A percentile compares a stretch with the other conserved stretches of the same genome.
Conservation (phyloP, 495 filamentous ascomycete species). For the Sordaria brevicollis region DNA sequence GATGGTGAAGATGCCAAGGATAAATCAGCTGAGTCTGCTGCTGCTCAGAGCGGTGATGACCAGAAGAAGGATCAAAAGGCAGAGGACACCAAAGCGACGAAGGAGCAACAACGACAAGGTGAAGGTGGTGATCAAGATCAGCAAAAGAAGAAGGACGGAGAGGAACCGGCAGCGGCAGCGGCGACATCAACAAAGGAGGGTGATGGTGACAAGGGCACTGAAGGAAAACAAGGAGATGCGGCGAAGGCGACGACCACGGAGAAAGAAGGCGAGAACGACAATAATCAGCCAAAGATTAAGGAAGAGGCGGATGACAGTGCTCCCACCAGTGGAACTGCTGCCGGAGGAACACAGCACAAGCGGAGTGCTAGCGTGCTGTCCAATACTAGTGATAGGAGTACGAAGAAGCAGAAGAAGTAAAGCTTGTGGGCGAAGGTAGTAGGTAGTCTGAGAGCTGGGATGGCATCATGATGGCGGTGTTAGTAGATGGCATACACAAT, state of each 20-base stretch:
- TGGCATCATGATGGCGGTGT: background rate
- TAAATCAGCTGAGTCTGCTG: background rate
- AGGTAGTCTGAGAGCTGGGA: background rate
- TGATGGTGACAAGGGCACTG: background rate
- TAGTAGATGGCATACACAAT: background rate
- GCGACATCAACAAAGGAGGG: background rate
- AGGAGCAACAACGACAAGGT: background rate
- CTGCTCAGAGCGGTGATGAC: slow-evolving; percentile 4
- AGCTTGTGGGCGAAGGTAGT: background rate
- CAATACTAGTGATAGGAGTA: slow-evolving; percentile 55
- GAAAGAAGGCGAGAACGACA: background rate
- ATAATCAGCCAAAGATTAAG: slow-evolving; percentile 9
- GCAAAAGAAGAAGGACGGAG: background rate
- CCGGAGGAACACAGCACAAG: slow-evolving; percentile 38
- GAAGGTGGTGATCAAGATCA: background rate
- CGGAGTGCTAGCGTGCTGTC: slow-evolving; percentile 69
- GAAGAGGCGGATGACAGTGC: slow-evolving; percentile 3
- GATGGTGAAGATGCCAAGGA: background rate
- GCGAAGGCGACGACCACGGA: background rate
- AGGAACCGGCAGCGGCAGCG: background rate
- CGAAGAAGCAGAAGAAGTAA: slow-evolving; percentile 64
- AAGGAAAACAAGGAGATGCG: background rate
- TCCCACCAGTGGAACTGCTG: background rate
- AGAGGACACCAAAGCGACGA: background rate
- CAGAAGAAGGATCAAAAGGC: slow-evolving; percentile 1